Evolutionary conservation across 129 eudicot genomes (phyloP), one percentile per base, ranked within the genome.

Genomic region (Glebionis coronaria): DNA sequence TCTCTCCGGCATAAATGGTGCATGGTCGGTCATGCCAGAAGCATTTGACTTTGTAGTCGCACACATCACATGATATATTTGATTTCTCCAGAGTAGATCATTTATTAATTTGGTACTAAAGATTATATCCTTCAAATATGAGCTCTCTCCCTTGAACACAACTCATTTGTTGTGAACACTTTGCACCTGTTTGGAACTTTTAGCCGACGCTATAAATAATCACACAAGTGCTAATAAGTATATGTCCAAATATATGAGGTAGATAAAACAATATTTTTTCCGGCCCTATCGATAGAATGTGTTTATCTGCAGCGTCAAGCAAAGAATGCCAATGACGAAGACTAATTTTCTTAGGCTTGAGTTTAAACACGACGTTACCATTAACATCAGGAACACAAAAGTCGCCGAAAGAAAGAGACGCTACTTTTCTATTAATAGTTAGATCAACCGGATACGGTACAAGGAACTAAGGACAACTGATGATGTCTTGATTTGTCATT

Each of bases 291-390:
- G 87, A 73, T 6, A 82, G 4, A 42, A 82, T 52, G 9, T 81
- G 83, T 45, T 57, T 55, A 25, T 73, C 87, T 3, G 81, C 55
- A 44, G 78, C 71, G 23, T 78, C 87, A 18, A 74, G 78, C 80
- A 82, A 60, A 61, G 71, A 44, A 19, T 76, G 76, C 5, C 81
- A 80, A 63, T 73, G 72, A 7, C 61, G 80, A 18, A 79, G 60
- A 25, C 69, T 78, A 0, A 78, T 42, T 42, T 47, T 72, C 28
- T 65, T 50, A 9, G 35, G 65, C 56, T 69, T 71, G 12, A 78
- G 74, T 66, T 74, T 78, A 53, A 82, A 82, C 69, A 78, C 60
- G 0, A 78, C 19, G 68, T 74, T 82, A 47, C 83, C 87, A 59
- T 70, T 71, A 5, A 62, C 69, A 45, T 74, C 83, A 14, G 71